These are phyloP conservation scores for Beta macrorhiza DNA, from an alignment of 179 eudicot species.

Conservation along the genomic window DNA sequence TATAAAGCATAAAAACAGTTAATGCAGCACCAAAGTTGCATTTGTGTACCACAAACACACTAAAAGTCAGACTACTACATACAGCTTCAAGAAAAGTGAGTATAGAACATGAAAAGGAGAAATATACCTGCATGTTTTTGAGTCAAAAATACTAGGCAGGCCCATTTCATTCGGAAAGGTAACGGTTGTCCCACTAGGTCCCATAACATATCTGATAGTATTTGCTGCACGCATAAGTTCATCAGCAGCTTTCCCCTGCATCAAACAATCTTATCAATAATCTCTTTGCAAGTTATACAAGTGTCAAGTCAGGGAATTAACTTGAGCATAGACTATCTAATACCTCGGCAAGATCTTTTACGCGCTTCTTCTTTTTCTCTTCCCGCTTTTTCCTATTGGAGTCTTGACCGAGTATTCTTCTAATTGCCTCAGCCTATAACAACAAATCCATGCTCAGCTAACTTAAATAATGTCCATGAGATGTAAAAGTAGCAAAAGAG, in stretches of 20 bases:
- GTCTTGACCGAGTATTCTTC: conserved; percentile 95
- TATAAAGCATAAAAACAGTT: not conserved
- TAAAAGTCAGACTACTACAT: not conserved
- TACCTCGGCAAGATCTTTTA: conserved; percentile 87
- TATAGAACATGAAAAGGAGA: conserved; percentile 5
- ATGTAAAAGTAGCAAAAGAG: not conserved
- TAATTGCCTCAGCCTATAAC: conserved; percentile 93
- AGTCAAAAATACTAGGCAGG: conserved; percentile 61
- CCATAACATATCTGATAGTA: conserved; percentile 62
- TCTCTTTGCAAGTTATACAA: conserved; percentile 7
- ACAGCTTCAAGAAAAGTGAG: not conserved
- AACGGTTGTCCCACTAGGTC: conserved; percentile 77
- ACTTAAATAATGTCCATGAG: conserved; percentile 5
- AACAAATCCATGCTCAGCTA: conserved; percentile 19
- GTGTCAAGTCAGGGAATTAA: not conserved
- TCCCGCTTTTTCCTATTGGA: conserved; percentile 90
- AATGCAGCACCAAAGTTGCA: not conserved
- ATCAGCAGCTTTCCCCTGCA: conserved; percentile 81
- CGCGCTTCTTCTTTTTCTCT: conserved; percentile 82
- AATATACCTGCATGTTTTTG: conserved; percentile 60
- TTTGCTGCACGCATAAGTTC: conserved; percentile 60
- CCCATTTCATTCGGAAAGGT: conserved; percentile 83
- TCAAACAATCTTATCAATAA: conserved; percentile 12
- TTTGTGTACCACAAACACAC: not conserved
- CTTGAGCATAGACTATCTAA: conserved; percentile 3